Evolutionary conservation across 1,284 basidiomycete genomes (phyloP), one percentile per base, ranked within the genome.

Genomic region (Rhodotorula sp.): DNA sequence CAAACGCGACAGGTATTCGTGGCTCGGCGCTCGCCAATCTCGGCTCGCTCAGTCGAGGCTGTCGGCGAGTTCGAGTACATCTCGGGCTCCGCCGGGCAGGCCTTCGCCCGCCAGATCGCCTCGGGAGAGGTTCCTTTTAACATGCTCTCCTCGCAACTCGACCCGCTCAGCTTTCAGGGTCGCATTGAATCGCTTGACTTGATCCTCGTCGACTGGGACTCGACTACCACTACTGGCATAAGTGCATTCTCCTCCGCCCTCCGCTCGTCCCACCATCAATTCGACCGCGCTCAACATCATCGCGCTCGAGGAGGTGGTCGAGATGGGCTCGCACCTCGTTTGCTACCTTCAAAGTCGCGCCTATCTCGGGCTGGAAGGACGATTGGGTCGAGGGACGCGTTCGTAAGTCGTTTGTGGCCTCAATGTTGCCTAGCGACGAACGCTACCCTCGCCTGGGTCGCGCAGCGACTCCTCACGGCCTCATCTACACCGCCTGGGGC

Each of bases 1-100:
- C 9, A 68, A 62, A 40, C 46, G 67, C 8, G 67, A 68, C 46
- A 62, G 67, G n/a, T 46, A 58, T 20, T 30, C 40, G 10, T 68
- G 67, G 67, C 20, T 60, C 20, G 67, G 67, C 37, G 67, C 64
- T 18, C 48, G 53, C 8, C 55, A 57, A 48, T 40, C 30, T 40
- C 65, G 26, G 59, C 65, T 13, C 40, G 46, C n/a, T 48, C 59
- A 16, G 50, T 67, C 48, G 55, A 57, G 22, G 26, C 50, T 13
- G 56, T 47, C 26, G 44, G 48, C 26, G 54, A 62, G 47, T 54
- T 31, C 9, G 60, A 67, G 10, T 57, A n/a, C 54, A 20, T 62
- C 26, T 31, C 53, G 11, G 65, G 60, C 10, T 26, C 65, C 28
- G 50, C 54, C 60, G 50, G 44, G 22, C 56, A 55, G 40, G 60